Evolutionary conservation across 192 early-diverging fungal genomes (phyloP), one percentile per base, ranked within the genome.

Genomic region (Rhizophagus sp.): DNA sequence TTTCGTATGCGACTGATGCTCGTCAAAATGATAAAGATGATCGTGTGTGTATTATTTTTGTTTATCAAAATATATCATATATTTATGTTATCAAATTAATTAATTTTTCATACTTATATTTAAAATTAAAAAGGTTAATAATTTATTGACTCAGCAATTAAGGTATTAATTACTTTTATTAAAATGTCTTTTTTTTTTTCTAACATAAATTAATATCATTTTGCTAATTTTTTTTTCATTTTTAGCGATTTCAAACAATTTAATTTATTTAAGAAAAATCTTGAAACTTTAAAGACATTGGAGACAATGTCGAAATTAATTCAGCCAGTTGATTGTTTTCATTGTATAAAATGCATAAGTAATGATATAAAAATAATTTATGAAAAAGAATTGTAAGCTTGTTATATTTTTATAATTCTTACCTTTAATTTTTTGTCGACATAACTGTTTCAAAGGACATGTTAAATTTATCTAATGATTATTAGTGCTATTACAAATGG

Each of bases 361-460:
- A 67, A 61, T 36, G 76, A 78, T 68, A 50, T 78, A 11, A 44
- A 50, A 34, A 44, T 47, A 39, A 78, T 78, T 44, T 78, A 68
- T 78, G 76, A 78, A 50, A 78, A 39, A 68, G 76, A 78, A 67
- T 36, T 12, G 76, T 76, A 64, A 36, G 62, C 63, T 39, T 47
- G 15, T n/a, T 17, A 4, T 1, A 9, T n/a, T 63, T 63, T 7
- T 57, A n/a, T 12, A n/a, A 24, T 30, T 27, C n/a, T 5, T 70
- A 70, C 8, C 12, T n/a, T n/a, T 70, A 19, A 9, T 39, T 70
- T 27, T 19, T n/a, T 62, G 24, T 65, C 27, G 11, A 70, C 39
- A 19, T 15, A 9, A 41, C 15, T 36, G 44, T 69, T 33, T 19
- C 12, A 30, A 12, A 33, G 34, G 67, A 33, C 41, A 33, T 41